Percentiles rank a stretch among this genome's conserved stretches.
Evolutionary conservation across 371 early-diverging fungal genomes (phyloP).

Genomic region (Dinochytrium kinnereticum): DNA sequence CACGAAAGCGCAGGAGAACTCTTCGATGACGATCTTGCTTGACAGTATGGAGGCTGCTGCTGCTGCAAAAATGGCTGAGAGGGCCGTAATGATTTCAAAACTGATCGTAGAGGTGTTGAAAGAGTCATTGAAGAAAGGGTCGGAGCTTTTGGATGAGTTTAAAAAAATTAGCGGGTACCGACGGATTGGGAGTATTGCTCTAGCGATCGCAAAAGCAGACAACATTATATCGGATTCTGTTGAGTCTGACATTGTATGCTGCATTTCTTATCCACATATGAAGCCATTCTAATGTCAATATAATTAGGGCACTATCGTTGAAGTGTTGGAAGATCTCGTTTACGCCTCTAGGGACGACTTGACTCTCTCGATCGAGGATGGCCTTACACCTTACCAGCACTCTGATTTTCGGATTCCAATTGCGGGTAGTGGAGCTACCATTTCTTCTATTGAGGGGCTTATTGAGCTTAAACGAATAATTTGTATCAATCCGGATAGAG

Average conservation of each 20-base stretch:
- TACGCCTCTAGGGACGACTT: conserved; percentile 1
- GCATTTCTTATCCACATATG: no score
- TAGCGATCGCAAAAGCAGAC: background rate
- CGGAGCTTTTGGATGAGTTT: background rate
- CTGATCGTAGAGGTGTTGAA: background rate
- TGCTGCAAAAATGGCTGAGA: background rate
- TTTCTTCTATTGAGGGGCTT: background rate
- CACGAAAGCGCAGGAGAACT: background rate
- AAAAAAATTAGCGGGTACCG: background rate
- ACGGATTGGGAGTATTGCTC: background rate
- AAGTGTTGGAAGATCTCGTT: conserved; percentile 4
- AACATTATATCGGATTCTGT: background rate
- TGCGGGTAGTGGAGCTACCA: background rate
- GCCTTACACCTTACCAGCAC: conserved; percentile 1
- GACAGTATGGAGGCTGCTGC: background rate
- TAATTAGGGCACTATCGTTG: background rate
- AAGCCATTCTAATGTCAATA: no score
- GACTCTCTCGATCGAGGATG: conserved; percentile 2
- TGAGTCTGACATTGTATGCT: background rate
- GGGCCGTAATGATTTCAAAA: background rate
- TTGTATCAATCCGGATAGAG: background rate
- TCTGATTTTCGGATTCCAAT: background rate
- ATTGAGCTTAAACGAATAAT: background rate
- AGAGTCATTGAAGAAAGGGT: background rate
- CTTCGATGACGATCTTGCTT: background rate